Evolutionary conservation across 208 protist species (phyloP), one percentile per base, ranked within the genome.

Genomic region (Leishmania aethiopica): DNA sequence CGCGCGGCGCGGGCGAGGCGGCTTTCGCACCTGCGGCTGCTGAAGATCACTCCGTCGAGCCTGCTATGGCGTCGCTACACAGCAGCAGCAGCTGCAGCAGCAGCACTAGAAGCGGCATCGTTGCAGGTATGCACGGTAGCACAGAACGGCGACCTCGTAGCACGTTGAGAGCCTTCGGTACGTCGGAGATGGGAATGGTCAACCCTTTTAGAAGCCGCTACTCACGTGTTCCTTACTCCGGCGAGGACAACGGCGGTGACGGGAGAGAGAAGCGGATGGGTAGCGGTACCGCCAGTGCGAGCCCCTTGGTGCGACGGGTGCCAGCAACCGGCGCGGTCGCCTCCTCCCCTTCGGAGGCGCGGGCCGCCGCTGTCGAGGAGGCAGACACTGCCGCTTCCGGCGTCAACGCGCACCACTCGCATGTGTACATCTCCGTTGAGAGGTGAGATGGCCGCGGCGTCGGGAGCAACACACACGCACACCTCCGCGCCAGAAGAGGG

Each of bases 181-280:
- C 40, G 13, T 37, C 22, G 2, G 69, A 51, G 35, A 25, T 25
- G 69, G 25, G 69, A 13, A 73, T 73, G 40, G 1, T 47, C 22
- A 45, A 73, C 7, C 40, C 80, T 3, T 75, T 75, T 25, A 10
- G 53, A 6, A n/a, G 42, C 4, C 80, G 80, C 53, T 83, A 79
- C 66, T 75, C 64, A 17, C 80, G 32, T 51, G 60, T 83, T 11
- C 6, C 42, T 22, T 74, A 22, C 32, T 71, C n/a, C 73, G 74
- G 75, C 17, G 64, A 74, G 0, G 53, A 79, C 37, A 62, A 83
- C 15, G 73, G 47, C 47, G 55, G 28, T 37, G 57, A 62, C 25
- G 25, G 28, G 28, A 3, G 45, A 25, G 8, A 55, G 0, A n/a
- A 53, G 64, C 4, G n/a, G 17, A 35, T n/a, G 5, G 55, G 69